These are phyloP conservation scores for Dactylellina parvicollis DNA, from an alignment of 2,329 filamentous ascomycete genomes.

Conservation along the genomic window DNA sequence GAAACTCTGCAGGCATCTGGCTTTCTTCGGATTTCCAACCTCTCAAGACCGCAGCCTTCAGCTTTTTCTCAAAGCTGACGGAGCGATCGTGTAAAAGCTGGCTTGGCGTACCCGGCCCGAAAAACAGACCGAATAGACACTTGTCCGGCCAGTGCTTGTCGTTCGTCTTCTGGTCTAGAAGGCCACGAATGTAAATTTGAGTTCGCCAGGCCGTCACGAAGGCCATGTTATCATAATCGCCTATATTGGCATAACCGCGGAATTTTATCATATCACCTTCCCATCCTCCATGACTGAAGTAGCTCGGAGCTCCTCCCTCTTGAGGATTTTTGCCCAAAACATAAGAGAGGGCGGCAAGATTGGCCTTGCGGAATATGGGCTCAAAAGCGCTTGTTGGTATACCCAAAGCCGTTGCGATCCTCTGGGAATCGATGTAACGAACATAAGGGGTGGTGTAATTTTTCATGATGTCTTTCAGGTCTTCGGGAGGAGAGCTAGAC, in stretches of 20 bases:
- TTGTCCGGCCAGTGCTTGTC: conserved; percentile 7
- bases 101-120: neutral
- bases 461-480: neutral
- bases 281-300: conserved; percentile 10
- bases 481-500: neutral
- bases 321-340: neutral
- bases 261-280: neutral
- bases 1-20: neutral
- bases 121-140: conserved; percentile 17
- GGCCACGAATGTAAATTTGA: conserved; percentile 15
- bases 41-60: neutral
- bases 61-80: conserved; percentile 10
- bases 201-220: conserved; percentile 27
- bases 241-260: neutral
- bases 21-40: conserved; percentile 8
- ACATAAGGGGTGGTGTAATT: neutral
- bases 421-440: conserved; percentile 7
- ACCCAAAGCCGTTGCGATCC: neutral
- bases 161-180: neutral
- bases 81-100: neutral
- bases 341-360: conserved; percentile 18
- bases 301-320: neutral
- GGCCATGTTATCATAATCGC: neutral
- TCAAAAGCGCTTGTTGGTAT: conserved; percentile 1
- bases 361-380: conserved; percentile 33